Evolutionary conservation across 2,329 filamentous ascomycete genomes (phyloP).

Genomic region (Aspergillus awamori): DNA sequence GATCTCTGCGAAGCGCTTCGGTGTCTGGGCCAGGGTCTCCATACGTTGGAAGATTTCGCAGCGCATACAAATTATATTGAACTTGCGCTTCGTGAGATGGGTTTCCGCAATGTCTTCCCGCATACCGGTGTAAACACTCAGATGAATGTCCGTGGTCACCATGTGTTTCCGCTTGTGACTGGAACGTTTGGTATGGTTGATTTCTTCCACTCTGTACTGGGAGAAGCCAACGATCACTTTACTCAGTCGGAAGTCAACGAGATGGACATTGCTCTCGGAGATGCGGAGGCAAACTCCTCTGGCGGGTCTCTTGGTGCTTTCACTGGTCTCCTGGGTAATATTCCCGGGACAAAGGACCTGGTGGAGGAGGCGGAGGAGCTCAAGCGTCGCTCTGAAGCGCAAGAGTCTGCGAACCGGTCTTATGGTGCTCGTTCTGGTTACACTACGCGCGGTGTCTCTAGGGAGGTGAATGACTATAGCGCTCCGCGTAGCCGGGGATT

Average conservation of each 20-base stretch:
- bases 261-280: conserved; percentile 72
- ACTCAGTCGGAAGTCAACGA: conserved; percentile 83
- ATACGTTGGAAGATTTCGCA: conserved; percentile 77
- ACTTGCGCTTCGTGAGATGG: conserved; percentile 72
- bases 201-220: conserved; percentile 76
- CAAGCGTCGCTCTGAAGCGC: conserved; percentile 62
- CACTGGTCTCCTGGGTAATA: conserved; percentile 71
- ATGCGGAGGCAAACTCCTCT: conserved; percentile 60
- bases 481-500: conserved; percentile 5
- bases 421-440: conserved; percentile 38
- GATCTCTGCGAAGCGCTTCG: conserved; percentile 80
- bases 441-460: conserved; percentile 24
- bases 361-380: conserved; percentile 67
- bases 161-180: conserved; percentile 74
- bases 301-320: conserved; percentile 59
- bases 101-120: conserved; percentile 69
- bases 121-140: conserved; percentile 70
- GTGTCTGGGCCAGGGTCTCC: conserved; percentile 74
- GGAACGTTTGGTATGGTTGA: conserved; percentile 77
- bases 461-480: conserved; percentile 7
- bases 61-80: conserved; percentile 86
- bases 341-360: conserved; percentile 72
- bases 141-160: conserved; percentile 66
- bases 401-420: conserved; percentile 62
- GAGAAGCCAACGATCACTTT: conserved; percentile 81